Evolutionary conservation across 768 basidiomycete species (phyloP).

Genomic region (Cystofilobasidium macerans): DNA sequence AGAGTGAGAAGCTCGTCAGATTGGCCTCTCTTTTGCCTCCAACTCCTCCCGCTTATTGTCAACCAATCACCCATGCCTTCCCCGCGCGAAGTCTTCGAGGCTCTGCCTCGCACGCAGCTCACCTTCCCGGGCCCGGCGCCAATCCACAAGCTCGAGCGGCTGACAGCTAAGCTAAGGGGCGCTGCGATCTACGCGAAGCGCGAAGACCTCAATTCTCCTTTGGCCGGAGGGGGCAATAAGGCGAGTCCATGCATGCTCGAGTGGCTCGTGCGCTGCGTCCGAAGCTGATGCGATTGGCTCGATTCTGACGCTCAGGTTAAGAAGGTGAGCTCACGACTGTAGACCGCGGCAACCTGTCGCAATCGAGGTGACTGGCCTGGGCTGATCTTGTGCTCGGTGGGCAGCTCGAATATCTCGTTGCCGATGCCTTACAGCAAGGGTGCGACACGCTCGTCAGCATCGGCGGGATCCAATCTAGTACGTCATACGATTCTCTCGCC

Average conservation of each 20-base stretch:
- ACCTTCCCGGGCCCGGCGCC: constrained; percentile 28
- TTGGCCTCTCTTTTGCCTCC: no score
- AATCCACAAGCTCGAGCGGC: constrained; percentile 28
- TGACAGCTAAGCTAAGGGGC: constrained; percentile 28
- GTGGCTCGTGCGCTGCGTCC: not conserved
- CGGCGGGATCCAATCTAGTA: constrained; percentile 30
- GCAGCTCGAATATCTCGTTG: constrained; percentile 32
- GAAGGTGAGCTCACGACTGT: not conserved
- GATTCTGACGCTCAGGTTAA: not conserved
- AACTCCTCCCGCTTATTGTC: no score
- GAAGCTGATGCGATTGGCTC: not conserved
- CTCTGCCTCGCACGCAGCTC: not conserved
- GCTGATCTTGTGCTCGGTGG: not conserved
- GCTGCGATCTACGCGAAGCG: constrained; percentile 31
- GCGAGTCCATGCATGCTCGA: constrained; percentile 25
- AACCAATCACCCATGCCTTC: no score
- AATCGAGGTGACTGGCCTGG: not conserved
- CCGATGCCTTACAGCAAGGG: constrained; percentile 30
- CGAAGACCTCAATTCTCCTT: constrained; percentile 31
- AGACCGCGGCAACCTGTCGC: not conserved
- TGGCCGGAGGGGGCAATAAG: constrained; percentile 33
- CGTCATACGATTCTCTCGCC: not conserved
- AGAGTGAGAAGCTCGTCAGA: no score
- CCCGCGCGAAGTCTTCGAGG: no score
- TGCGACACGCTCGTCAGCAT: constrained; percentile 31